A percentile compares a stretch with the other conserved stretches of the same genome.
Evolutionary conservation across 768 basidiomycete species (phyloP).

Genomic region (Epithele typhae): DNA sequence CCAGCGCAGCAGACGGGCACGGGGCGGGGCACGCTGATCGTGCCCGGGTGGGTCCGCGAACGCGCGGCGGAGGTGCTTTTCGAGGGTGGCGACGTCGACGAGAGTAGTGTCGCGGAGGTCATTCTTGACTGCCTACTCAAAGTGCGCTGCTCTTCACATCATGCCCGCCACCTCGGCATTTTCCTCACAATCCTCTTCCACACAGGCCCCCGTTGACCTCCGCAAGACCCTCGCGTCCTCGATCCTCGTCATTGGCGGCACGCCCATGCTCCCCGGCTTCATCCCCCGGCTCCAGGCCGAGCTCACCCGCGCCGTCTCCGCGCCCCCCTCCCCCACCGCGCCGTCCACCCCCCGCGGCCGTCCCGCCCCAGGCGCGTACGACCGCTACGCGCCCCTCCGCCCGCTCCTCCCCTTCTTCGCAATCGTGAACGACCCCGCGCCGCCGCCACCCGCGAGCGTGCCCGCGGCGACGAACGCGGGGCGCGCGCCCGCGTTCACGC

Average conservation of each 20-base stretch:
- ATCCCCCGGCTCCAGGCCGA: slow-evolving; percentile 83
- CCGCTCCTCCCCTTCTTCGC: slow-evolving; percentile 69
- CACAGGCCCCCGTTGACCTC: slow-evolving; percentile 84
- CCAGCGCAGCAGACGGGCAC: slow-evolving; percentile 62
- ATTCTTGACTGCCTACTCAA: slow-evolving; percentile 78
- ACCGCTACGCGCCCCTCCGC: slow-evolving; percentile 72
- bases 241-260: slow-evolving; percentile 85
- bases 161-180: background rate
- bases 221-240: slow-evolving; percentile 79
- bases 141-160: slow-evolving; percentile 42
- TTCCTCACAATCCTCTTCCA: background rate
- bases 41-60: slow-evolving; percentile 96
- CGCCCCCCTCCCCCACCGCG: slow-evolving; percentile 35
- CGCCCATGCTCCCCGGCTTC: slow-evolving; percentile 89
- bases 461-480: slow-evolving; percentile 64
- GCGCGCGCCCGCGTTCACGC: slow-evolving; percentile 83
- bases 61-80: slow-evolving; percentile 88
- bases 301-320: slow-evolving; percentile 57
- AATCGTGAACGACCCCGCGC: slow-evolving; percentile 81
- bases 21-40: slow-evolving; percentile 70
- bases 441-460: slow-evolving; percentile 42
- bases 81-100: slow-evolving; percentile 85
- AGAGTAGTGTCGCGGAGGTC: slow-evolving; percentile 77
- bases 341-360: slow-evolving; percentile 34
- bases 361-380: slow-evolving; percentile 49